Percentiles rank a stretch among this genome's conserved stretches.
Conservation (phyloP, 2,329 filamentous ascomycete species). For the Hypoxylon sp. region DNA sequence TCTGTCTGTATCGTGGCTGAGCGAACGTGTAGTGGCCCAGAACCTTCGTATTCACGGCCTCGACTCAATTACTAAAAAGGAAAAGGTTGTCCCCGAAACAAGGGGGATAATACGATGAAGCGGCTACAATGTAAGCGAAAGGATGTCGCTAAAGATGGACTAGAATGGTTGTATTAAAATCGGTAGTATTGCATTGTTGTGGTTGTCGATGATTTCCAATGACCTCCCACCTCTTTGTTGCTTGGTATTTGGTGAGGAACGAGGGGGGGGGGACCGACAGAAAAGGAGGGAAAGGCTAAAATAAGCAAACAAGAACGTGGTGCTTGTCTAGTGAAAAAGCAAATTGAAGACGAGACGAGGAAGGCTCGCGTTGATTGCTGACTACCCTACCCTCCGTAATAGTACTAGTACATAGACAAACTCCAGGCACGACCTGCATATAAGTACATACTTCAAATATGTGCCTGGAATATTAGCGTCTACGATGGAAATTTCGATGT, state of each 20-base stretch:
- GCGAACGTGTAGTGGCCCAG: constrained; percentile 22
- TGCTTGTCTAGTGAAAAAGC: constrained; percentile 25
- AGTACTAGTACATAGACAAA: constrained; percentile 24
- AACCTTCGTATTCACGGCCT: constrained; percentile 37
- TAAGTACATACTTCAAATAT: neutral
- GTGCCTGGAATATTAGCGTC: neutral
- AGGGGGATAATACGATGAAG: constrained; percentile 10
- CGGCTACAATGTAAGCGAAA: constrained; percentile 13
- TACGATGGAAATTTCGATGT: constrained; percentile 3
- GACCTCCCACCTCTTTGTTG: constrained; percentile 34
- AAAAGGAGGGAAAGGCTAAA: constrained; percentile 35
- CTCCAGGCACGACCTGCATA: neutral
- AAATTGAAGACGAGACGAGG: constrained; percentile 40
- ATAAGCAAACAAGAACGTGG: constrained; percentile 21
- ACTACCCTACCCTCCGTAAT: constrained; percentile 22
- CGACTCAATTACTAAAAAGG: constrained; percentile 33
- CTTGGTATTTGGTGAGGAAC: constrained; percentile 20
- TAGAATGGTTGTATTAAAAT: constrained; percentile 34
- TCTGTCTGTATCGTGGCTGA: constrained; percentile 27
- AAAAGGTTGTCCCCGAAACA: constrained; percentile 17
- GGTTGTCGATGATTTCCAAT: constrained; percentile 19
- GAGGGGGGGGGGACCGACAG: constrained; percentile 23
- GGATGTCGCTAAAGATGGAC: constrained; percentile 39
- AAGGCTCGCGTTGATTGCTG: constrained; percentile 35
- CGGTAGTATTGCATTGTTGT: constrained; percentile 34